phyloP scores from a whole-genome alignment of 2,329 filamentous ascomycete species.

The Curvularia spicifera region DNA sequence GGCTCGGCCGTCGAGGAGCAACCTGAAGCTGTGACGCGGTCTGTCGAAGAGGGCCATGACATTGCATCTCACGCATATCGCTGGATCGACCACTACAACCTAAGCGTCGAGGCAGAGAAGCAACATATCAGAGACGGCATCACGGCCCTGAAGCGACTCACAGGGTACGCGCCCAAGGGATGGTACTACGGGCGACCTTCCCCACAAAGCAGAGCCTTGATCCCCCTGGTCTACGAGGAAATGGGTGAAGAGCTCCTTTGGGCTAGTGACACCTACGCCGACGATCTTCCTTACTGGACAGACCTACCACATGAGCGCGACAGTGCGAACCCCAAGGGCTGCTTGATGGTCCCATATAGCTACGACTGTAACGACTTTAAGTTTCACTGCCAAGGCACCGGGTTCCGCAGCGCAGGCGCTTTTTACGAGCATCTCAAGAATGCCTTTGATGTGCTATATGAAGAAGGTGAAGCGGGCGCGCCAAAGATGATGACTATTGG shows the following conservation, averaged over 20 bases:
- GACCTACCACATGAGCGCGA: conserved; percentile 59
- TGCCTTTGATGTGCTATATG: conserved; percentile 62
- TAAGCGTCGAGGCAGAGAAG: conserved; percentile 56
- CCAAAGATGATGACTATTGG: conserved; percentile 63
- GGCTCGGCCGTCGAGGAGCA: conserved; percentile 58
- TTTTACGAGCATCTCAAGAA: conserved; percentile 58
- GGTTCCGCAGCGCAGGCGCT: conserved; percentile 54
- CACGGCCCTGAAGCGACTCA: conserved; percentile 51
- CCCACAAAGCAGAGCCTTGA: conserved; percentile 55
- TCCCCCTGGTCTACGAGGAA: conserved; percentile 61
- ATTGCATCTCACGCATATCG: conserved; percentile 59
- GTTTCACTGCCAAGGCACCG: conserved; percentile 52
- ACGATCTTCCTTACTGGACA: conserved; percentile 64
- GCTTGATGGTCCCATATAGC: conserved; percentile 61
- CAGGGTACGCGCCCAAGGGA: conserved; percentile 56
- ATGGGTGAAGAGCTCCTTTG: conserved; percentile 60
- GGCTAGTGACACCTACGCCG: conserved; percentile 60
- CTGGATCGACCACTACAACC: conserved; percentile 60
- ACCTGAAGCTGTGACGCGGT: conserved; percentile 56
- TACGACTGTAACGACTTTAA: conserved; percentile 65
- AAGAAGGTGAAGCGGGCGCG: conserved; percentile 53
- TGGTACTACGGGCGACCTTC: conserved; percentile 59
- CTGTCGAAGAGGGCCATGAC: conserved; percentile 59
- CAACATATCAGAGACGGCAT: conserved; percentile 56
- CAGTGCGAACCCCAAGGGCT: conserved; percentile 53